A percentile compares a stretch with the other conserved stretches of the same genome.
Evolutionary conservation across 345 rosid species (phyloP).

Genomic region (Noccaea caerulescens): DNA sequence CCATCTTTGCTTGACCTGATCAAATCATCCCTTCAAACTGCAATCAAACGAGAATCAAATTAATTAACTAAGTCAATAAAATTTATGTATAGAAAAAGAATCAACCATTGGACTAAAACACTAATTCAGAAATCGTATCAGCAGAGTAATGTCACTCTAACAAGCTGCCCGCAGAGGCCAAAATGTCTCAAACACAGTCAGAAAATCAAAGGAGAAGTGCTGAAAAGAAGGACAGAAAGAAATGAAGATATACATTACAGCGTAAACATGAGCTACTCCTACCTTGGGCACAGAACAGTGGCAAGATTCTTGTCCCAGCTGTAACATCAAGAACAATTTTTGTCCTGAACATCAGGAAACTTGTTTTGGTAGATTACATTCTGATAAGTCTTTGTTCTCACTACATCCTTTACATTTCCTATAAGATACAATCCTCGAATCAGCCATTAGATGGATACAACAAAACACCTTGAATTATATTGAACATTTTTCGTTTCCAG

Average conservation of each 20-base stretch:
- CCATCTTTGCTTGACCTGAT: constrained; percentile 55
- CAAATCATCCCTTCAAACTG: constrained; percentile 36
- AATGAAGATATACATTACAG: constrained; percentile 49
- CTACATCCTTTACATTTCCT: no score
- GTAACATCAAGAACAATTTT: constrained; percentile 98
- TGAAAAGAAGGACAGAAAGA: neutral
- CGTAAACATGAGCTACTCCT: constrained; percentile 89
- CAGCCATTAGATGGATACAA: no score
- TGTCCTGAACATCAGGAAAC: constrained; percentile 81
- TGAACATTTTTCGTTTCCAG: no score
- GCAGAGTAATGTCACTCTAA: constrained; percentile 33
- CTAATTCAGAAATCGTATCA: constrained; percentile 2
- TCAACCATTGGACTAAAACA: constrained; percentile 5
- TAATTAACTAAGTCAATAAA: neutral
- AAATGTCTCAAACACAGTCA: constrained; percentile 6
- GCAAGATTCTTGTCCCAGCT: constrained; percentile 92
- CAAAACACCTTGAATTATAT: no score
- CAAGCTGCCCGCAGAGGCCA: neutral
- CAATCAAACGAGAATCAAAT: constrained; percentile 19
- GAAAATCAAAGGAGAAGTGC: constrained; percentile 4
- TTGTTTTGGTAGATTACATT: no score
- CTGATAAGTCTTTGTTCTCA: no score
- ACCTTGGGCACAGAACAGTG: constrained; percentile 92
- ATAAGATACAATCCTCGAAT: no score
- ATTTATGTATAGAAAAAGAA: neutral